Conservation (phyloP, 2,329 filamentous ascomycete species). For the Cladosporium oxysporum region DNA sequence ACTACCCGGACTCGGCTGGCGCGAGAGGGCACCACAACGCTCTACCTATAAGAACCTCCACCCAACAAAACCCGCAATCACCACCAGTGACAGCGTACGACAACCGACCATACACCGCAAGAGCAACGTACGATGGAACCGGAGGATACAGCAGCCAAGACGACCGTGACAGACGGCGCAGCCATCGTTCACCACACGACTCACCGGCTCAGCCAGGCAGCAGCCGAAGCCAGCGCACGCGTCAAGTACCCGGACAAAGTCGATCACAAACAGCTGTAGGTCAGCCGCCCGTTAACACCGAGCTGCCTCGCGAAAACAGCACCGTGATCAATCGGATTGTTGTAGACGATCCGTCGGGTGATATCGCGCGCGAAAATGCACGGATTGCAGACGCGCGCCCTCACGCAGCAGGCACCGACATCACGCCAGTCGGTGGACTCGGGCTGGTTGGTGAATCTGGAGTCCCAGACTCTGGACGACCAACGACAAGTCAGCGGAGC, state of each 20-base stretch:
- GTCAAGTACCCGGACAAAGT: constrained; percentile 42
- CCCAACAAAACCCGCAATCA: constrained; percentile 24
- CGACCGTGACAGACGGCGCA: constrained; percentile 34
- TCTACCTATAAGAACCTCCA: constrained; percentile 32
- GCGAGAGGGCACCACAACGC: constrained; percentile 25
- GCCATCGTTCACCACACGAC: constrained; percentile 48
- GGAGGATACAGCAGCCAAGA: constrained; percentile 46
- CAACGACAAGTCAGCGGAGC: constrained; percentile 40
- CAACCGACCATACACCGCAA: constrained; percentile 29
- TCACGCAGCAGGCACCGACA: constrained; percentile 44
- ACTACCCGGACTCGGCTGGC: constrained; percentile 39
- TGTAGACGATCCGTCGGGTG: constrained; percentile 72
- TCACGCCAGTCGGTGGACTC: constrained; percentile 50
- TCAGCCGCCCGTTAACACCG: constrained; percentile 52
- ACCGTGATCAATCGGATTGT: constrained; percentile 76
- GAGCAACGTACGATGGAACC: constrained; percentile 38
- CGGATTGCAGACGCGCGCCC: constrained; percentile 63
- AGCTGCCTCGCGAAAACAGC: constrained; percentile 72
- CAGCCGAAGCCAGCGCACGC: constrained; percentile 43
- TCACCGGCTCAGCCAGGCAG: constrained; percentile 47
- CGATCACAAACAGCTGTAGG: constrained; percentile 53
- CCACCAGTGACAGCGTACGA: constrained; percentile 30
- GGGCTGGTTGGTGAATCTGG: constrained; percentile 53
- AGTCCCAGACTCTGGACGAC: constrained; percentile 46
- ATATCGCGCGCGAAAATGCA: constrained; percentile 70